Percentiles rank a stretch among this genome's conserved stretches.
phyloP scores from a whole-genome alignment of 2,329 filamentous ascomycete species.

The Calonectria ilicicola region DNA sequence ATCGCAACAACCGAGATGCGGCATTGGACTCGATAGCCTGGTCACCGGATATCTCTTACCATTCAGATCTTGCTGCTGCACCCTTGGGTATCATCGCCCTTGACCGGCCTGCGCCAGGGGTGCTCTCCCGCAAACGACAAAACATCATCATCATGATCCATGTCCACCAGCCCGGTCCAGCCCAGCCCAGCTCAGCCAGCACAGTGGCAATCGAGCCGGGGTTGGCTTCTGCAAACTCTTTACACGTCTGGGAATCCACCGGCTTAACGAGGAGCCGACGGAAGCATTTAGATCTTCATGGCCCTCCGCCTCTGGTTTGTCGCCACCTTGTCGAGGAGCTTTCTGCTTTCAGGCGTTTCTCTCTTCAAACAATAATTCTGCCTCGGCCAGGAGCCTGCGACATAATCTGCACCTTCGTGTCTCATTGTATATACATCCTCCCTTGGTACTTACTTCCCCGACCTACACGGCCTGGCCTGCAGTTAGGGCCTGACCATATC shows the following conservation, averaged over 20 bases:
- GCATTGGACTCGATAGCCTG: slow-evolving; percentile 4
- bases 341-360: neutral
- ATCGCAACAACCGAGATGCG: slow-evolving; percentile 16
- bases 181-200: neutral
- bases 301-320: slow-evolving; percentile 12
- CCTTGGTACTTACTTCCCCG: slow-evolving; percentile 1
- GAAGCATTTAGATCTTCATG: slow-evolving; percentile 21
- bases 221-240: slow-evolving; percentile 1
- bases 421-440: neutral
- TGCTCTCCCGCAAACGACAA: slow-evolving; percentile 8
- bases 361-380: slow-evolving; percentile 2
- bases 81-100: slow-evolving; percentile 22
- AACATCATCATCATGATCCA: slow-evolving; percentile 10
- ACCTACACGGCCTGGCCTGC: slow-evolving; percentile 18
- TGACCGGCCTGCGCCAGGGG: slow-evolving; percentile 9
- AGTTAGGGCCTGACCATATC: slow-evolving; percentile 7
- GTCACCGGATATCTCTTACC: slow-evolving; percentile 5
- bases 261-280: slow-evolving; percentile 25
- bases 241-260: slow-evolving; percentile 21
- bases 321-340: neutral
- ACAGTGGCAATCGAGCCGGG: neutral
- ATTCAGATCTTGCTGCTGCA: slow-evolving; percentile 16
- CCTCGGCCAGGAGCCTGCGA: slow-evolving; percentile 19
- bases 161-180: neutral
- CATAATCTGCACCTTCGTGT: slow-evolving; percentile 3